Conservation (phyloP, 208 protist species). For the Spongospora subterranea region DNA sequence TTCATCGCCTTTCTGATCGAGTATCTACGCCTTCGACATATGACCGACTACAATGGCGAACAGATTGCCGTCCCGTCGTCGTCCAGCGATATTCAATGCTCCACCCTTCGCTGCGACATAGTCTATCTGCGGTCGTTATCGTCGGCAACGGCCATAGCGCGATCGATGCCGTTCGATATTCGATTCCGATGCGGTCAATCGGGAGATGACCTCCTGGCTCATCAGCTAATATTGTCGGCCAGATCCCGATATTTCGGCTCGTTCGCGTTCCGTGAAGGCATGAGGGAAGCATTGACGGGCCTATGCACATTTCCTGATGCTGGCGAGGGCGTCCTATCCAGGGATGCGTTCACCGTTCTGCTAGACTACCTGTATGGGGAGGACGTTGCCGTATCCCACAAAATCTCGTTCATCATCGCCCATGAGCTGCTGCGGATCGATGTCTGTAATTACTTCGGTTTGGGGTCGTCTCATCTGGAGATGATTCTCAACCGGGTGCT, state of each 20-base stretch:
- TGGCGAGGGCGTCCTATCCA: background rate
- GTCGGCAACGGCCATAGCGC: background rate
- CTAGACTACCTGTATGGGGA: slow-evolving; percentile 41
- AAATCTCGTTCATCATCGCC: background rate
- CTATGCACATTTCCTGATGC: background rate
- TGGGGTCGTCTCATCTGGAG: background rate
- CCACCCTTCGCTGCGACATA: background rate
- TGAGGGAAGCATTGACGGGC: background rate
- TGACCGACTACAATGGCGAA: too few relatives aligned
- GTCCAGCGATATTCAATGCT: background rate
- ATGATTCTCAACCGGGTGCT: background rate
- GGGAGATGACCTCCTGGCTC: background rate
- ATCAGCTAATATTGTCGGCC: slow-evolving; percentile 19
- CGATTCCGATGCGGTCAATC: slow-evolving; percentile 7
- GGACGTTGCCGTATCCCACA: background rate
- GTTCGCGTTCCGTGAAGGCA: slow-evolving; percentile 33
- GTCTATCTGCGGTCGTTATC: background rate
- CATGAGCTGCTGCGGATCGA: background rate
- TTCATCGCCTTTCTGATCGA: too few relatives aligned
- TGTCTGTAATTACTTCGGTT: slow-evolving; percentile 14
- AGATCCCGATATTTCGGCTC: slow-evolving; percentile 14
- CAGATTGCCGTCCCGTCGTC: too few relatives aligned
- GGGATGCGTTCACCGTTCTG: background rate
- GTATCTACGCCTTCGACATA: too few relatives aligned
- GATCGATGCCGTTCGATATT: slow-evolving; percentile 23